Evolutionary conservation across 108 stramenopile genomes (phyloP), one percentile per base, ranked within the genome.

Genomic region (Cyclotella sp.): DNA sequence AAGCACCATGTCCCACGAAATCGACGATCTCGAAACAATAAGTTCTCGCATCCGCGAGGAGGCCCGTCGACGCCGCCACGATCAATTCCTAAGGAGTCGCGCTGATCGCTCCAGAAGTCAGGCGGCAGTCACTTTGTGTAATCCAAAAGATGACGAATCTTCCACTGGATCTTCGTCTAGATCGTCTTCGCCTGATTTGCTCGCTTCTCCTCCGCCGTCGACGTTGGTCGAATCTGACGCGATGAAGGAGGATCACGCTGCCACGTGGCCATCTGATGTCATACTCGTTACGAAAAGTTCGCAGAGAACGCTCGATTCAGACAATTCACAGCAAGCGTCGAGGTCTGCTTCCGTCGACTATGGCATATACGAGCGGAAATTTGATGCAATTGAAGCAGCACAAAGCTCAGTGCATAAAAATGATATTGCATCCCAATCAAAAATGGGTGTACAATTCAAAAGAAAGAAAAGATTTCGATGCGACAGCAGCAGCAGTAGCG

Each of bases 11-110:
- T 24, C 41, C 7, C 42, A 58, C 28, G 70, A 71, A 59, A 29
- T 71, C 24, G 70, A 71, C 55, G 54, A 57, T 21, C 55, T 58
- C 39, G 70, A 71, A 44, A 19, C 54, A 22, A 57, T 60, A 21
- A 54, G 70, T 24, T 28, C 8, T 4, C 70, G 70, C 42, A 58
- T 59, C 9, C 70, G 70, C 49, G 49, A 71, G 11, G 70, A 71
- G 55, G 70, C 54, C 28, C 70, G 70, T 4, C 53, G 22, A 8
- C 54, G 55, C 19, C 70, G 70, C 29, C 12, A 57, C 15, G 21
- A 71, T 18, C 51, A 71, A 27, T 40, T 71, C 16, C 54, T 34
- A 44, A 24, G 19, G 11, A 8, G 70, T 28, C 55, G 55, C 2
- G 11, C 28, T 18, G 52, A 19, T 43, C 47, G 24, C 22, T 27